Evolutionary conservation across 441 rosid genomes (phyloP).

Genomic region (Kokia cookei): DNA sequence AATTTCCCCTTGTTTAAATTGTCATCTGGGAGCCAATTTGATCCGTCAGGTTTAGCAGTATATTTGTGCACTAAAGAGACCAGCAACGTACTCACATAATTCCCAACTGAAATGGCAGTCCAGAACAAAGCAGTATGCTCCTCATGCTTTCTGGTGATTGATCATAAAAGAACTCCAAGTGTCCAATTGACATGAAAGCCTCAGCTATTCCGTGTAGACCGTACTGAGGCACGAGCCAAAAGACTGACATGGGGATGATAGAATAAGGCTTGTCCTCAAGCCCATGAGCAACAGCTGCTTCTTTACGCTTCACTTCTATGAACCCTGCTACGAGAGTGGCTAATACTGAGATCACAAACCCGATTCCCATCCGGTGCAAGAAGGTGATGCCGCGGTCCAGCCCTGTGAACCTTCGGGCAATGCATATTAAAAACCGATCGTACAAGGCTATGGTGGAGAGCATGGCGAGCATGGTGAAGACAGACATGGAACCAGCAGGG

Average conservation of each 20-base stretch:
- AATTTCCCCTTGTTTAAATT: constrained; percentile 74
- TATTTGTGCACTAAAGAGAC: constrained; percentile 63
- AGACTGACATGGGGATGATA: constrained; percentile 53
- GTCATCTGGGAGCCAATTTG: constrained; percentile 82
- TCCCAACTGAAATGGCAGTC: constrained; percentile 68
- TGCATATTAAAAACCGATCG: constrained; percentile 54
- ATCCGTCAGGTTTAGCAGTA: constrained; percentile 52
- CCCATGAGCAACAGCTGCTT: constrained; percentile 40
- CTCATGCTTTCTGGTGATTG: constrained; percentile 94
- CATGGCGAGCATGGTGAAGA: constrained; percentile 76
- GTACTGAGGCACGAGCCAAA: constrained; percentile 84
- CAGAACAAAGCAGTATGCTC: constrained; percentile 71
- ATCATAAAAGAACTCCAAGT: constrained; percentile 84
- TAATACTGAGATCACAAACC: constrained; percentile 61
- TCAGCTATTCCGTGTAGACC: constrained; percentile 85
- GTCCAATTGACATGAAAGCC: constrained; percentile 90
- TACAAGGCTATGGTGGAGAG: constrained; percentile 68
- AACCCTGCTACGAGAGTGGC: constrained; percentile 84
- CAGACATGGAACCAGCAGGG: constrained; percentile 89
- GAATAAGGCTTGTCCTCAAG: constrained; percentile 35
- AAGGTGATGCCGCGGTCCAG: constrained; percentile 78
- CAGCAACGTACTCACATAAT: constrained; percentile 67
- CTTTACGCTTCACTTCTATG: constrained; percentile 59
- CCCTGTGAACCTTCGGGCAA: constrained; percentile 58
- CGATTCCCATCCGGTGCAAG: constrained; percentile 82